These are phyloP conservation scores for Novakomyces olei DNA, from an alignment of 805 yeast genomes.

Conservation along the genomic window DNA sequence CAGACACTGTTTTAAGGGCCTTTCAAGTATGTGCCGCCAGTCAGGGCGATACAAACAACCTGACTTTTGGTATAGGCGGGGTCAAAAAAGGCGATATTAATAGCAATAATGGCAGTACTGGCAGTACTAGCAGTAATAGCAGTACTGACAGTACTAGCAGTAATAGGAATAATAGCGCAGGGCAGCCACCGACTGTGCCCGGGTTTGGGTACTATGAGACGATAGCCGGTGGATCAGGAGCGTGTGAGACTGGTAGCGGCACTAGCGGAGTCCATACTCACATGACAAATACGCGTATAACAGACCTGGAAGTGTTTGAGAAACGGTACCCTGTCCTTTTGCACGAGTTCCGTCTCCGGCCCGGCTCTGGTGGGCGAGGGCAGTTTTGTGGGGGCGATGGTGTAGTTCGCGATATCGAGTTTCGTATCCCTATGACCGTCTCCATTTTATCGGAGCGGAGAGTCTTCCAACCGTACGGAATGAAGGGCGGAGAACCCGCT, in stretches of 20 bases:
- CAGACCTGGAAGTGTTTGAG: constrained; percentile 77
- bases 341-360: constrained; percentile 46
- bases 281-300: constrained; percentile 82
- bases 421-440: constrained; percentile 42
- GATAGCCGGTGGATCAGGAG: constrained; percentile 90
- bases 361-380: constrained; percentile 65
- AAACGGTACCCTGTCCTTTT: constrained; percentile 68
- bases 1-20: constrained; percentile 72
- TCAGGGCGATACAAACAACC: constrained; percentile 73
- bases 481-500: constrained; percentile 65
- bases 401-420: constrained; percentile 64
- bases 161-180: too few species aligned
- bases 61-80: constrained; percentile 74
- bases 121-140: too few species aligned
- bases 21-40: constrained; percentile 83
- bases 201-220: constrained; percentile 88
- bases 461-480: constrained; percentile 64
- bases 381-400: constrained; percentile 63
- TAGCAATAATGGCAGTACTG: too few species aligned
- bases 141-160: too few species aligned
- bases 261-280: constrained; percentile 80
- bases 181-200: too few species aligned
- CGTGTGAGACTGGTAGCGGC: constrained; percentile 71
- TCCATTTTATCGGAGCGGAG: constrained; percentile 76
- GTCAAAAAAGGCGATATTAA: too few species aligned